These are phyloP conservation scores for Litchi chinensis DNA, from an alignment of 345 rosid species.

Conservation along the genomic window DNA sequence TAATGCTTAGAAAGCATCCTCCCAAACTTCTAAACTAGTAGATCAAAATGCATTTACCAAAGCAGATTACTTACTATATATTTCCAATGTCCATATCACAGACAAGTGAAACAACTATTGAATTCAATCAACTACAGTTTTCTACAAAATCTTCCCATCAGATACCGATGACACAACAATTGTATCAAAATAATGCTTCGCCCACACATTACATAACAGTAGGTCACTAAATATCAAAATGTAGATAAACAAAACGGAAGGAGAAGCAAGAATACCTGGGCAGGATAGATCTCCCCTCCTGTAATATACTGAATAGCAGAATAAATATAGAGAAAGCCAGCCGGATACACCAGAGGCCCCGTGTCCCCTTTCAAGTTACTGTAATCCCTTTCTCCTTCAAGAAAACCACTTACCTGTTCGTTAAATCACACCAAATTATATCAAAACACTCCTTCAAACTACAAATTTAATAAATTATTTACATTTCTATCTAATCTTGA, in stretches of 20 bases:
- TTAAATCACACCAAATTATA: constrained; percentile 10
- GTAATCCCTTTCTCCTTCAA: constrained; percentile 90
- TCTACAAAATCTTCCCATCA: not conserved
- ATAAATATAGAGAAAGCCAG: constrained; percentile 90
- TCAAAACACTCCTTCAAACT: constrained; percentile 19
- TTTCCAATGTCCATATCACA: not conserved
- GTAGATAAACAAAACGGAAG: not conserved
- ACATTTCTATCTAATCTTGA: not conserved
- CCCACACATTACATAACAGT: not conserved
- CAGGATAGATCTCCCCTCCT: constrained; percentile 68
- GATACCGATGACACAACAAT: not conserved
- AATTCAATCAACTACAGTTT: not conserved
- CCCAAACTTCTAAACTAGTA: not conserved
- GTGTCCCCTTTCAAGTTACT: constrained; percentile 88
- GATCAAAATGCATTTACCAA: not conserved
- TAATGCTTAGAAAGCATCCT: not conserved
- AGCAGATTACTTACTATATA: not conserved
- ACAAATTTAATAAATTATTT: not conserved
- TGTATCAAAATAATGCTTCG: not conserved
- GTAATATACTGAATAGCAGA: constrained; percentile 72
- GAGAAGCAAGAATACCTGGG: constrained; percentile 57
- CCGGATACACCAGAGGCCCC: constrained; percentile 94
- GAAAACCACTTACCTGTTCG: constrained; percentile 80
- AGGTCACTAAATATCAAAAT: not conserved
- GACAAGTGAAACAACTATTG: not conserved